Conservation (phyloP, 1,284 basidiomycete species). For the Calocybe gambosa region DNA sequence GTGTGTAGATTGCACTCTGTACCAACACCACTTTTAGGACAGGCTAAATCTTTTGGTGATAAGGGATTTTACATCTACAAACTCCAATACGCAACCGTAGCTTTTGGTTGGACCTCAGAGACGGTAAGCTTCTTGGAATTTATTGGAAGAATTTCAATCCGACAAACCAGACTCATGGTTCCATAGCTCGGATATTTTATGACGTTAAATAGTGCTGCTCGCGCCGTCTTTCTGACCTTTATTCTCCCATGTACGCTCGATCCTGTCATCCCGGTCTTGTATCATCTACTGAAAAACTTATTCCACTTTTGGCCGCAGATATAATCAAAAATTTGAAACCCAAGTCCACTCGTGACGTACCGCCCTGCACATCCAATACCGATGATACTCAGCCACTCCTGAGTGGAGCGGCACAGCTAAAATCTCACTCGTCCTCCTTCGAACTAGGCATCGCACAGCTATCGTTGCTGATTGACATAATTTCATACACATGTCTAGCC, state of each 20-base stretch:
- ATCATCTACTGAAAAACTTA: background rate
- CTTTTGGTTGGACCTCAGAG: constrained; percentile 72
- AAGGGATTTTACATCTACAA: constrained; percentile 65
- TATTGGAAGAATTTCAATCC: background rate
- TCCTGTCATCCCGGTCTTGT: background rate
- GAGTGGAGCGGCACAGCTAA: background rate
- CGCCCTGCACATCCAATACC: background rate
- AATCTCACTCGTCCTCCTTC: constrained; percentile 41
- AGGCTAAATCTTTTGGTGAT: background rate
- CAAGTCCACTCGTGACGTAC: background rate
- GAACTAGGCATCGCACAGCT: constrained; percentile 57
- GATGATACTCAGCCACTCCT: constrained; percentile 11
- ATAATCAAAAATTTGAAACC: constrained; percentile 49
- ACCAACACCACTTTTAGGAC: too few relatives aligned
- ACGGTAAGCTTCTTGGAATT: constrained; percentile 37
- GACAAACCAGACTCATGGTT: background rate
- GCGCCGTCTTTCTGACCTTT: constrained; percentile 57
- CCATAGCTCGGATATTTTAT: constrained; percentile 72
- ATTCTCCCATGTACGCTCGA: constrained; percentile 55
- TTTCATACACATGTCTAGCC: constrained; percentile 47
- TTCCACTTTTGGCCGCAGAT: background rate
- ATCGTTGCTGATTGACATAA: constrained; percentile 54
- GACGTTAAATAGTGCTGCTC: constrained; percentile 50
- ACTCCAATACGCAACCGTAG: constrained; percentile 63
- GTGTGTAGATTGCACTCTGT: too few relatives aligned